Evolutionary conservation across 768 basidiomycete species (phyloP).

Genomic region (Neoboletus brunneissimus): DNA sequence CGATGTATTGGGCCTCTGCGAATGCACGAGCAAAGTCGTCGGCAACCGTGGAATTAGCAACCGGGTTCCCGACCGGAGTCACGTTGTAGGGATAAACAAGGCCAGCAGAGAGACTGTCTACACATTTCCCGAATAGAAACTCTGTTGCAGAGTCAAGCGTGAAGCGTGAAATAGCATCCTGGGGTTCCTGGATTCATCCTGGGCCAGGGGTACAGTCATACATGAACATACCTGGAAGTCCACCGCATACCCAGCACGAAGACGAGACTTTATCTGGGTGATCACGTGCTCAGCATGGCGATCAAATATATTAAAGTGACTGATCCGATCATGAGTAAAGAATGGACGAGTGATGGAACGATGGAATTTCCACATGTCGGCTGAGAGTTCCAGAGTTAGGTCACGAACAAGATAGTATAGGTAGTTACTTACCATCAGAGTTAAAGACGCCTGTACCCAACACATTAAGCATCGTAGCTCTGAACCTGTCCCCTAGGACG

Average conservation of each 20-base stretch:
- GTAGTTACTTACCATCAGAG: slow-evolving; percentile 48
- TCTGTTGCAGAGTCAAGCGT: slow-evolving; percentile 67
- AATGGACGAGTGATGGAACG: slow-evolving; percentile 64
- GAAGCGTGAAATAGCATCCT: slow-evolving; percentile 61
- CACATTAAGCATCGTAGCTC: slow-evolving; percentile 42
- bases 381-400: slow-evolving; percentile 23
- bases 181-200: background rate
- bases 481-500: slow-evolving; percentile 34
- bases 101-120: slow-evolving; percentile 48
- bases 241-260: slow-evolving; percentile 48
- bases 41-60: slow-evolving; percentile 31
- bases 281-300: slow-evolving; percentile 48
- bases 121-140: slow-evolving; percentile 61
- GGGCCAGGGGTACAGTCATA: background rate
- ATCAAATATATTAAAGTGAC: slow-evolving; percentile 61
- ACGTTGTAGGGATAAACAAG: slow-evolving; percentile 53
- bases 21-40: slow-evolving; percentile 51
- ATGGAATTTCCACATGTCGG: slow-evolving; percentile 60
- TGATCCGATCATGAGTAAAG: slow-evolving; percentile 58
- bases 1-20: slow-evolving; percentile 43
- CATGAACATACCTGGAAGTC: slow-evolving; percentile 50
- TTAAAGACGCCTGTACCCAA: slow-evolving; percentile 70
- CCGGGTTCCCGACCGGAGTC: slow-evolving; percentile 12
- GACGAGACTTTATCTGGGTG: slow-evolving; percentile 43
- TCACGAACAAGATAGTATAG: no score